These are phyloP conservation scores for Sporormia fimetaria DNA, from an alignment of 495 filamentous ascomycete species.

Conservation along the genomic window DNA sequence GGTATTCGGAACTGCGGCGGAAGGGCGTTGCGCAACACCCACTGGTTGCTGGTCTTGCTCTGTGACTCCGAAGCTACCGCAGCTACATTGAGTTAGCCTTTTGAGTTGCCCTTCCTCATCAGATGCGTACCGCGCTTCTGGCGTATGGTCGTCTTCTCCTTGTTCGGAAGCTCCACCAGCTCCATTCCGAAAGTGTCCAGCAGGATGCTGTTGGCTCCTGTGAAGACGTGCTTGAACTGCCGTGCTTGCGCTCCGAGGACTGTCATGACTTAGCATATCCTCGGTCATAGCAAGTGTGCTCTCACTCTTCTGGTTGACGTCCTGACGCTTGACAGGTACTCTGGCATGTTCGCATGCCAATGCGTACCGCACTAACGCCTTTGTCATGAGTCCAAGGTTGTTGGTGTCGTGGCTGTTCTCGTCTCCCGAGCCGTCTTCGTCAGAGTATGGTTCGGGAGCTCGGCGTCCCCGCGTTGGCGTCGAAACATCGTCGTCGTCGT, in stretches of 20 bases:
- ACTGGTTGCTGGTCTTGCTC: constrained; percentile 52
- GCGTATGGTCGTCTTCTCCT: constrained; percentile 65
- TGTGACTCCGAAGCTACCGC: constrained; percentile 48
- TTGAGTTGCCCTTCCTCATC: constrained; percentile 2
- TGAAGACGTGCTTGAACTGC: constrained; percentile 34
- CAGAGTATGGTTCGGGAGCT: constrained; percentile 11
- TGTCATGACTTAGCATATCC: constrained; percentile 9
- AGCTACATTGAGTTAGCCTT: background rate
- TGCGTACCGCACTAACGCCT: constrained; percentile 84
- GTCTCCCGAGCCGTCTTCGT: constrained; percentile 26
- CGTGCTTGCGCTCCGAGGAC: constrained; percentile 33
- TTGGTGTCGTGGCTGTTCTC: constrained; percentile 28
- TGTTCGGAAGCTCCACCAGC: constrained; percentile 65
- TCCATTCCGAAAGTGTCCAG: constrained; percentile 69
- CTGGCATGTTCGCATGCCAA: constrained; percentile 81
- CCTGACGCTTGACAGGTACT: constrained; percentile 59
- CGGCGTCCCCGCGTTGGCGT: constrained; percentile 9
- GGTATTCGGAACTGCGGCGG: constrained; percentile 49
- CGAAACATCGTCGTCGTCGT: constrained; percentile 11
- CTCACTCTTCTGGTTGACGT: constrained; percentile 63
- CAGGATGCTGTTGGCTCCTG: constrained; percentile 37
- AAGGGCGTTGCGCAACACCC: constrained; percentile 61
- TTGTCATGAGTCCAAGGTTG: constrained; percentile 57
- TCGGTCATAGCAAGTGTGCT: background rate
- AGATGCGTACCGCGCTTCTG: constrained; percentile 57